Conservation (phyloP, 371 early-diverging fungal species). For the Gilbertella persicaria region DNA sequence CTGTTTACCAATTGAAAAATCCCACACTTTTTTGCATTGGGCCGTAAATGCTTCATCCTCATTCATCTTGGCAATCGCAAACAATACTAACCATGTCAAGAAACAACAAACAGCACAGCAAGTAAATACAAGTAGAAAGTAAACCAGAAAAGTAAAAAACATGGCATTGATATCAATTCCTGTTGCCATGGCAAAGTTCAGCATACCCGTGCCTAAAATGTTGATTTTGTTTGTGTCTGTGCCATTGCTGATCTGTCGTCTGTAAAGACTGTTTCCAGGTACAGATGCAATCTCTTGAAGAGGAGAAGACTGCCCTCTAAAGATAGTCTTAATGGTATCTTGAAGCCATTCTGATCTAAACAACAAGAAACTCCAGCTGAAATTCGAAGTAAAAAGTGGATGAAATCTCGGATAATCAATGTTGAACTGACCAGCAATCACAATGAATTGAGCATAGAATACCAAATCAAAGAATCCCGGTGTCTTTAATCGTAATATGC, state of each 20-base stretch:
- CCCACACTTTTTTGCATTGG: conserved; percentile 12
- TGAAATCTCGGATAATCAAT: conserved; percentile 57
- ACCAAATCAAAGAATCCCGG: conserved; percentile 60
- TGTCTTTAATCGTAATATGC: conserved; percentile 51
- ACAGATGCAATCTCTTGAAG: neutral
- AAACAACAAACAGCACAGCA: conserved; percentile 24
- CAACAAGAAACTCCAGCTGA: conserved; percentile 59
- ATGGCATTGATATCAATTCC: conserved; percentile 43
- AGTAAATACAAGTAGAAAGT: conserved; percentile 32
- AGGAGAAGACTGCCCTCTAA: neutral
- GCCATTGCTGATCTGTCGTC: conserved; percentile 8
- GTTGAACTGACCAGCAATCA: conserved; percentile 49
- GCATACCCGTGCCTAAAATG: conserved; percentile 41
- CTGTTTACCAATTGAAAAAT: conserved; percentile 31
- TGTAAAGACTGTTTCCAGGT: conserved; percentile 18
- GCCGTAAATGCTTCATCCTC: neutral
- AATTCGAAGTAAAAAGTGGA: conserved; percentile 52
- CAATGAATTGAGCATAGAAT: conserved; percentile 57
- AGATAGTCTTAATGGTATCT: neutral
- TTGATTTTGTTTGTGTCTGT: conserved; percentile 6
- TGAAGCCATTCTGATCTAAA: conserved; percentile 27
- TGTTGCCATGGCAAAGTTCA: conserved; percentile 42
- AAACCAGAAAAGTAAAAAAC: conserved; percentile 39
- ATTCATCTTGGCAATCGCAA: neutral
- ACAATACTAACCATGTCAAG: conserved; percentile 11